These are phyloP conservation scores for Aquilaria yunnanensis DNA, from an alignment of 345 rosid species.

Conservation along the genomic window DNA sequence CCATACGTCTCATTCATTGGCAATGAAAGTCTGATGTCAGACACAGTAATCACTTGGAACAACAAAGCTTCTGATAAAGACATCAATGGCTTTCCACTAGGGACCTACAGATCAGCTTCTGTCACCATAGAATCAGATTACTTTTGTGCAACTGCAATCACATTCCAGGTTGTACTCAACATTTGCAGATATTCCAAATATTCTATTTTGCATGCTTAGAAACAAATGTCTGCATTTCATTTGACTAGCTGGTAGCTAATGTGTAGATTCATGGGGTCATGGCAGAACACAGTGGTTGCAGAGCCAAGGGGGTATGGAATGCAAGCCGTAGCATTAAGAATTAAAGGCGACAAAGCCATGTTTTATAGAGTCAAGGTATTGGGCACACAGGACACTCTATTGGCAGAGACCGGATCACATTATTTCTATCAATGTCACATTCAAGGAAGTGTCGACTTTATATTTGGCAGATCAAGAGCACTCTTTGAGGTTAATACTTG, in stretches of 20 bases:
- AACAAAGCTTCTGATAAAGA: constrained; percentile 62
- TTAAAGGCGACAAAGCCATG: constrained; percentile 72
- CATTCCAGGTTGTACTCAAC: constrained; percentile 46
- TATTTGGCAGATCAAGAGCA: constrained; percentile 72
- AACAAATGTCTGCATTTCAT: too few species aligned
- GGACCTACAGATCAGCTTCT: constrained; percentile 69
- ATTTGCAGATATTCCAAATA: too few species aligned
- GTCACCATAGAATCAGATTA: constrained; percentile 60
- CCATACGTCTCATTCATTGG: constrained; percentile 77
- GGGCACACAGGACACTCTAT: constrained; percentile 91
- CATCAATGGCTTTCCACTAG: constrained; percentile 36
- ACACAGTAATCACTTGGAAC: constrained; percentile 56
- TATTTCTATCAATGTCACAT: constrained; percentile 64
- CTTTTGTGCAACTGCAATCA: constrained; percentile 68
- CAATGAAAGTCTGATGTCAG: constrained; percentile 25
- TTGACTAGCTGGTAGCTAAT: too few species aligned
- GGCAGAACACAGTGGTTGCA: constrained; percentile 76
- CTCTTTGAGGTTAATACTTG: constrained; percentile 50
- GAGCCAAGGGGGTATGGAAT: constrained; percentile 55
- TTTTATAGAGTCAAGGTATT: constrained; percentile 59
- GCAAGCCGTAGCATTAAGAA: constrained; percentile 81
- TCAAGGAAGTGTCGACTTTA: constrained; percentile 79
- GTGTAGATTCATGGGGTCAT: constrained; percentile 3
- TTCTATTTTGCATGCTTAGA: too few species aligned
- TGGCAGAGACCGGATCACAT: constrained; percentile 76